Evolutionary conservation across 2,329 filamentous ascomycete genomes (phyloP).

Genomic region (Aspergillus ustus): DNA sequence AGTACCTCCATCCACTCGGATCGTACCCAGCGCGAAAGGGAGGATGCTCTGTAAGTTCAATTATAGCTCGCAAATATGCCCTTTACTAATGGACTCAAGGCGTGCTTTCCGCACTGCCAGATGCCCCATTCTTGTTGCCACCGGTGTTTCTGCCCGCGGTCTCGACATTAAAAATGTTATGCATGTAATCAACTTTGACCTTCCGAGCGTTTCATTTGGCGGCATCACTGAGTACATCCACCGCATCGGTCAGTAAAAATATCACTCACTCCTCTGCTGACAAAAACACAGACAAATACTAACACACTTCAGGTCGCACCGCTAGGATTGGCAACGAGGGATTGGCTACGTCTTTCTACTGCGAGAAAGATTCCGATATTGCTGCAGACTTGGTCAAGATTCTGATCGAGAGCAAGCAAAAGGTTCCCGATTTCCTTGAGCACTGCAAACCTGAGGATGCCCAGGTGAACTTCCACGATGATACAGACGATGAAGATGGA

Average conservation of each 20-base stretch:
- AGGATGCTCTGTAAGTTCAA: constrained; percentile 76
- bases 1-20: constrained; percentile 87
- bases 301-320: constrained; percentile 70
- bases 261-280: not conserved
- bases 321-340: constrained; percentile 90
- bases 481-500: constrained; percentile 51
- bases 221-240: constrained; percentile 94
- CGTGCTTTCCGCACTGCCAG: constrained; percentile 78
- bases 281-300: not conserved
- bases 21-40: constrained; percentile 86
- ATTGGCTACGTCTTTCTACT: constrained; percentile 87
- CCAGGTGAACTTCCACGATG: constrained; percentile 57
- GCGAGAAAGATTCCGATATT: constrained; percentile 72
- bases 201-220: constrained; percentile 75
- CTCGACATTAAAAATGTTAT: constrained; percentile 85
- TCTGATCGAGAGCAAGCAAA: constrained; percentile 77
- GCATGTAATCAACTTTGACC: constrained; percentile 92
- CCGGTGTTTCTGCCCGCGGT: constrained; percentile 83
- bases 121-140: constrained; percentile 81
- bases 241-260: constrained; percentile 73
- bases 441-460: constrained; percentile 53
- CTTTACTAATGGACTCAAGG: constrained; percentile 38
- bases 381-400: constrained; percentile 77
- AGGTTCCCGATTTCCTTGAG: constrained; percentile 80
- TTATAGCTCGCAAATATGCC: not conserved